These are phyloP conservation scores for Patellifolia procumbens DNA, from an alignment of 179 eudicot genomes.

Conservation along the genomic window DNA sequence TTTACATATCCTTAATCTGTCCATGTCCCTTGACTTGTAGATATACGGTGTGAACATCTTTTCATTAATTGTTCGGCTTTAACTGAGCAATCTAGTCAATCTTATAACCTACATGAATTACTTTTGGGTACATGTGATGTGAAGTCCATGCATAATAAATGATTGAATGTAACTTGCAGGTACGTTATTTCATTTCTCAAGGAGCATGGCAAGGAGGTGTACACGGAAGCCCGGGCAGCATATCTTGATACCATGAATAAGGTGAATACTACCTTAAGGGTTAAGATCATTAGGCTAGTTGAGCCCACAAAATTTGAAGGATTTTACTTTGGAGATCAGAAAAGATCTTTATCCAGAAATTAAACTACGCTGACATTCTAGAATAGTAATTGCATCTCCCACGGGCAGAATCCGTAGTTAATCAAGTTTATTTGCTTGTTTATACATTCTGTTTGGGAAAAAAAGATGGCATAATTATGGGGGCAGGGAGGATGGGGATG, in stretches of 20 bases:
- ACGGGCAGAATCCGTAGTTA: neutral
- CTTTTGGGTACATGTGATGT: neutral
- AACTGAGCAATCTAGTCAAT: neutral
- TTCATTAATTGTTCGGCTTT: neutral
- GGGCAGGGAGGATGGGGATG: neutral
- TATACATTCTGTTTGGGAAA: slow-evolving; percentile 9
- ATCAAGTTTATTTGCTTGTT: neutral
- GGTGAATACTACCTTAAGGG: slow-evolving; percentile 58
- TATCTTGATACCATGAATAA: slow-evolving; percentile 98
- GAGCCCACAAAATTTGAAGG: neutral
- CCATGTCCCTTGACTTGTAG: neutral
- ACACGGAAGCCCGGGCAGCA: slow-evolving; percentile 83
- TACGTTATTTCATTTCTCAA: slow-evolving; percentile 86
- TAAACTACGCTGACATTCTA: neutral
- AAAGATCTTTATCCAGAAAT: slow-evolving; percentile 7
- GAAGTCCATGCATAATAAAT: neutral
- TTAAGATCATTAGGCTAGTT: neutral
- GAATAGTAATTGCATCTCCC: neutral
- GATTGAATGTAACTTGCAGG: slow-evolving; percentile 48
- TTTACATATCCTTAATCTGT: neutral
- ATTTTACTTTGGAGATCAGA: neutral
- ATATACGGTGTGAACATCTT: neutral
- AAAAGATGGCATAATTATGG: neutral
- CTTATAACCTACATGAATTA: neutral
- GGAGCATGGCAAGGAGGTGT: slow-evolving; percentile 94